A percentile compares a stretch with the other conserved stretches of the same genome.
Evolutionary conservation across 768 basidiomycete species (phyloP).

Genomic region (Agrocybe chaxingu): DNA sequence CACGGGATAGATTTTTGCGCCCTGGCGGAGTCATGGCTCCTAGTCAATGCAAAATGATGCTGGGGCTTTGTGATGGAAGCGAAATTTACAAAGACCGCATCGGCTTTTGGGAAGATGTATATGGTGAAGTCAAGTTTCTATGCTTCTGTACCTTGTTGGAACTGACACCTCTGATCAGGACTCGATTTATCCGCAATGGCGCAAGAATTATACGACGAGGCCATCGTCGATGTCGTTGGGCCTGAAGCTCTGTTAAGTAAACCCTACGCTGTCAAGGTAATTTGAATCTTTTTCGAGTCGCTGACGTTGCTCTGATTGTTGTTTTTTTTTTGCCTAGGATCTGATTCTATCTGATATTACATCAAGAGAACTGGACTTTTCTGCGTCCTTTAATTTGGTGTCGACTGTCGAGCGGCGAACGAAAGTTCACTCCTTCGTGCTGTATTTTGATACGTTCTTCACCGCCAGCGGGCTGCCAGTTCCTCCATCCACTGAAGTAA

Average conservation of each 20-base stretch:
- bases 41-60: constrained; percentile 81
- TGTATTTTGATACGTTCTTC: constrained; percentile 97
- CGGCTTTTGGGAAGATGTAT: constrained; percentile 87
- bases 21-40: constrained; percentile 86
- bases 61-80: constrained; percentile 76
- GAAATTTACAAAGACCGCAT: constrained; percentile 80
- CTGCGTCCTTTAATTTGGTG: constrained; percentile 72
- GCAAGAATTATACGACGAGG: constrained; percentile 70
- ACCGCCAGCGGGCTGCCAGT: constrained; percentile 51
- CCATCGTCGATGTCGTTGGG: constrained; percentile 77
- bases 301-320: background rate
- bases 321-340: constrained; percentile 48
- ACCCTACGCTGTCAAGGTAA: constrained; percentile 66
- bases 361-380: constrained; percentile 74
- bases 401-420: constrained; percentile 57
- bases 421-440: constrained; percentile 75
- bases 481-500: constrained; percentile 48
- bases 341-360: constrained; percentile 66
- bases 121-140: constrained; percentile 49
- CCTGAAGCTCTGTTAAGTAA: constrained; percentile 63
- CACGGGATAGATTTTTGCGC: constrained; percentile 82
- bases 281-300: background rate
- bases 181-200: constrained; percentile 89
- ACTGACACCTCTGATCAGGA: constrained; percentile 40
- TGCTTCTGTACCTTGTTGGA: background rate